phyloP scores from a whole-genome alignment of 2,329 filamentous ascomycete species.

The Cylindrodendrum hubeiense region DNA sequence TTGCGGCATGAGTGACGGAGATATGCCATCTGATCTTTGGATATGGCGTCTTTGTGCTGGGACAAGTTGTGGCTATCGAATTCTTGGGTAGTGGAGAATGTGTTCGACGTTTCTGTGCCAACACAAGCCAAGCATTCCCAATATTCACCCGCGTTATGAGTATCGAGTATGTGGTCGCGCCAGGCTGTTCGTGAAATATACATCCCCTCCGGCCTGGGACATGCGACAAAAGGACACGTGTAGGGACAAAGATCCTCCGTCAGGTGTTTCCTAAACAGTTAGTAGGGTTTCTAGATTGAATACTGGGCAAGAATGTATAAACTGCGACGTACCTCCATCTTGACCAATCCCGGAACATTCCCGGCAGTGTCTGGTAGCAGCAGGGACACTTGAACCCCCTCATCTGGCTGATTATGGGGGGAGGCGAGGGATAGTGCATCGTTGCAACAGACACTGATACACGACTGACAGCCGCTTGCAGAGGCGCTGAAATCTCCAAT shows the following conservation, averaged over 20 bases:
- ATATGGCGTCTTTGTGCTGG: constrained; percentile 9
- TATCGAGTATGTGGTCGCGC: background rate
- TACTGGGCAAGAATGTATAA: too few relatives aligned
- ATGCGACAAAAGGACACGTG: constrained; percentile 13
- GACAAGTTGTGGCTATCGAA: constrained; percentile 6
- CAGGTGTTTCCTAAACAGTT: constrained; percentile 11
- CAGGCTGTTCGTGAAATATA: constrained; percentile 9
- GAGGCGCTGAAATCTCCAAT: background rate
- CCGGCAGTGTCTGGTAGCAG: constrained; percentile 23
- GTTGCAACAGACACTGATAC: constrained; percentile 15
- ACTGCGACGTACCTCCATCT: constrained; percentile 10
- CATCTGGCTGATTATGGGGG: background rate
- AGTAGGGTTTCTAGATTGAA: background rate
- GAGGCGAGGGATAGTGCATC: constrained; percentile 12
- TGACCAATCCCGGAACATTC: constrained; percentile 13
- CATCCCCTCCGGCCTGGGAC: background rate
- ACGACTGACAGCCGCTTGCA: constrained; percentile 7
- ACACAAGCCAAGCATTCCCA: constrained; percentile 16
- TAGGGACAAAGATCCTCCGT: constrained; percentile 16
- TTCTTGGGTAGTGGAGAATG: background rate
- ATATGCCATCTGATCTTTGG: background rate
- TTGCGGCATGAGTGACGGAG: constrained; percentile 3
- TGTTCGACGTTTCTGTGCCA: constrained; percentile 1
- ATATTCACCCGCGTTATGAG: constrained; percentile 3
- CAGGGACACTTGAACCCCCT: constrained; percentile 24